Conservation (phyloP, 345 rosid species). For the Hibiscus syriacus region DNA sequence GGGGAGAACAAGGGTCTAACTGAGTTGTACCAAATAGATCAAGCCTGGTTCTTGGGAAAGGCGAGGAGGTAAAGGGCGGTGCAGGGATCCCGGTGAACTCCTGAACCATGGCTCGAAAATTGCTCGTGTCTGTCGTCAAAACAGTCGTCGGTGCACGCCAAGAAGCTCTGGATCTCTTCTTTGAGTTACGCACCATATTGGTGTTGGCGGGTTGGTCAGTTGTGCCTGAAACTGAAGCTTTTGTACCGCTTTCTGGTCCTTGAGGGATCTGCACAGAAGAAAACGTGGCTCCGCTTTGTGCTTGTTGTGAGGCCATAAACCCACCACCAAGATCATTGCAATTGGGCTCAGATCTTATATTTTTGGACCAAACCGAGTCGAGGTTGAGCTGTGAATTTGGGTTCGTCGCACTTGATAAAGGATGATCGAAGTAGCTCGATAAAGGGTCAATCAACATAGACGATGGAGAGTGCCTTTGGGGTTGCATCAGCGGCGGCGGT, state of each 20-base stretch:
- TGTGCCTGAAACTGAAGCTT: conserved; percentile 17
- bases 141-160: conserved; percentile 93
- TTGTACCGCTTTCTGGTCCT: background rate
- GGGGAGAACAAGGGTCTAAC: conserved; percentile 29
- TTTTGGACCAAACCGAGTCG: conserved; percentile 47
- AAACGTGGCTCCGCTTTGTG: conserved; percentile 11
- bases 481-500: too few species aligned
- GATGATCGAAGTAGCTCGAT: conserved; percentile 53
- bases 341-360: conserved; percentile 41
- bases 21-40: conserved; percentile 54
- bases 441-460: conserved; percentile 36
- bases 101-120: conserved; percentile 96
- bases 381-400: conserved; percentile 37
- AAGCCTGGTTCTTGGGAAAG: conserved; percentile 54
- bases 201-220: conserved; percentile 20
- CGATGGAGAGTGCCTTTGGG: too few species aligned
- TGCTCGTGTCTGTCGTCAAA: conserved; percentile 77
- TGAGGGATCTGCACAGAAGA: conserved; percentile 15
- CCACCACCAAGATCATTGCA: conserved; percentile 36
- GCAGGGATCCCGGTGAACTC: conserved; percentile 94
- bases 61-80: conserved; percentile 62
- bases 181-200: conserved; percentile 33
- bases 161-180: too few species aligned
- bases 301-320: conserved; percentile 30
- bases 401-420: conserved; percentile 29